Evolutionary conservation across 768 basidiomycete species (phyloP), one percentile per base, ranked within the genome.

Genomic region (Collybiopsis confluens): DNA sequence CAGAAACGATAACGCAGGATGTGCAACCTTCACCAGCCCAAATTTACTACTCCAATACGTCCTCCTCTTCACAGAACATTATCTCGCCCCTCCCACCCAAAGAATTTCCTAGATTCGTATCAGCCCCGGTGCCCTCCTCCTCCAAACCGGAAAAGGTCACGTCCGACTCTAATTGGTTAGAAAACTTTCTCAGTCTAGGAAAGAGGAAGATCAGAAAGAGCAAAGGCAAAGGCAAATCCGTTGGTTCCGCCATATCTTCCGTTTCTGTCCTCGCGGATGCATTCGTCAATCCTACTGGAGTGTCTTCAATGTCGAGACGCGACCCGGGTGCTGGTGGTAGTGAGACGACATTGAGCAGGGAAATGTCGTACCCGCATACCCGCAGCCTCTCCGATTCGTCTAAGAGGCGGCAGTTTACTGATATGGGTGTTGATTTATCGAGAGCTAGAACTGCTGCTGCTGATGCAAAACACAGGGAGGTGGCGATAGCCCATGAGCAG

Each of bases 81-180:
- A 20, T n/a, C 35, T 16, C 35, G 6, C 15, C 2, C 30, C 30
- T 33, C 30, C 30, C 30, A 13, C 30, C 13, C 30, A 33, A 33
- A 33, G 30, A 33, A 6, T 33, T 33, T 30, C 33, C 45, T n/a
- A 20, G 27, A 16, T 1, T 16, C 4, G 10, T 18, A n/a, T 18
- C 33, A 7, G 21, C 23, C 37, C 10, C 18, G 3, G 9, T 9
- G 2, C 5, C 6, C 21, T 36, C 33, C 35, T 16, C 30, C 20
- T 9, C 13, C 9, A 51, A 51, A 43, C 38, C 41, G 4, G 50
- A 51, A 21, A 51, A 51, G 28, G 21, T 36, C 23, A n/a, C 26
- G 16, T 51, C 50, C 15, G 50, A 51, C 16, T 36, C 50, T 9
- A 24, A 24, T 11, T 51, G 50, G 50, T n/a, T 43, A 4, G 38